Conservation (phyloP, 371 early-diverging fungal genomes). For the Capniomyces stellatus region DNA sequence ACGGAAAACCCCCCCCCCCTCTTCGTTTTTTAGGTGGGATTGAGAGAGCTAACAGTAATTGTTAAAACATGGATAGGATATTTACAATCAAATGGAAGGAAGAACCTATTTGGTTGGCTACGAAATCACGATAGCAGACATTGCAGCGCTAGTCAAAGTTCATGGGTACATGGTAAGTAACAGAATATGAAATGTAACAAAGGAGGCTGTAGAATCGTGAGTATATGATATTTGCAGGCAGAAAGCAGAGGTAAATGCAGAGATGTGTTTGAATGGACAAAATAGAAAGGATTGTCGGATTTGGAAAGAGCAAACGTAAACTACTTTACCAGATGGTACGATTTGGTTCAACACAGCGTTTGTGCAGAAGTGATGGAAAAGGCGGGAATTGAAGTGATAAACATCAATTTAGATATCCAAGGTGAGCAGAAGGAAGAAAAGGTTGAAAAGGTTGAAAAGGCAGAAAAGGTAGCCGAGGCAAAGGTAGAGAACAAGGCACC, state of each 20-base stretch:
- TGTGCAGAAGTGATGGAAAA: slow-evolving; percentile 26
- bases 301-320: slow-evolving; percentile 7
- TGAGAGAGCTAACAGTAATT: too few relatives aligned
- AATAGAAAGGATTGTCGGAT: background rate
- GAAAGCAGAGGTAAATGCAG: too few relatives aligned
- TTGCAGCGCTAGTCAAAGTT: slow-evolving; percentile 42
- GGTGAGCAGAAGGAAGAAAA: background rate
- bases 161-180: slow-evolving; percentile 37
- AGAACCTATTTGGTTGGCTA: slow-evolving; percentile 47
- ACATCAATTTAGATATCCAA: slow-evolving; percentile 34
- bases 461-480: too few relatives aligned
- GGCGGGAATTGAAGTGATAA: slow-evolving; percentile 29
- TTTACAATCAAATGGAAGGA: slow-evolving; percentile 42
- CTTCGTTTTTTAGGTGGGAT: too few relatives aligned
- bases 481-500: background rate
- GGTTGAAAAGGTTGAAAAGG: too few relatives aligned
- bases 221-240: too few relatives aligned
- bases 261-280: too few relatives aligned
- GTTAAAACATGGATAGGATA: too few relatives aligned
- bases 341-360: slow-evolving; percentile 47
- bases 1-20: too few relatives aligned
- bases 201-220: too few relatives aligned
- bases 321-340: slow-evolving; percentile 56
- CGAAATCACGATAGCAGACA: slow-evolving; percentile 42
- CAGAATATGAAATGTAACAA: too few relatives aligned